phyloP scores from a whole-genome alignment of 2,329 filamentous ascomycete genomes.

The Alternaria sp. region DNA sequence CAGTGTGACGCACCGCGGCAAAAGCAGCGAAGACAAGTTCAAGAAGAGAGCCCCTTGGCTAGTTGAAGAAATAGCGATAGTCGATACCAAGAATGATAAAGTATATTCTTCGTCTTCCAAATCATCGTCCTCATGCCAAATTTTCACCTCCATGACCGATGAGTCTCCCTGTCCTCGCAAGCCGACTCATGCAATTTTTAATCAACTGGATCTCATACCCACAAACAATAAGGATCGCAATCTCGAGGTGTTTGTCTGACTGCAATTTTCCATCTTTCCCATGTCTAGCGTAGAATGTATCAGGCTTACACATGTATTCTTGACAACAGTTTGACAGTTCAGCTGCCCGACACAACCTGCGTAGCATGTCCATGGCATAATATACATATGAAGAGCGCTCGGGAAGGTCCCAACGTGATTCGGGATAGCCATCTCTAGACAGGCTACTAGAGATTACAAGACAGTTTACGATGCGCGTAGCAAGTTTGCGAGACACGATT shows the following conservation, averaged over 20 bases:
- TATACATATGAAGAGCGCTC: not conserved
- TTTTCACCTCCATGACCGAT: not conserved
- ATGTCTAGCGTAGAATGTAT: not conserved
- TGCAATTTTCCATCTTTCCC: not conserved
- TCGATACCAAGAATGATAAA: constrained; percentile 16
- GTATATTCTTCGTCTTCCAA: constrained; percentile 9
- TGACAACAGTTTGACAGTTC: not conserved
- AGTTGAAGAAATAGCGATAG: not conserved
- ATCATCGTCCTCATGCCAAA: not conserved
- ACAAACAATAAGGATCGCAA: not conserved
- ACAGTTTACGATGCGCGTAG: not conserved
- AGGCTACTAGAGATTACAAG: not conserved
- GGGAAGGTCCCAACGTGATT: not conserved
- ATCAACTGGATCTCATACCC: not conserved
- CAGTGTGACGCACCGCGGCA: not conserved
- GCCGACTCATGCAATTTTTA: not conserved
- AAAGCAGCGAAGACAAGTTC: not conserved
- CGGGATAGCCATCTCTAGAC: not conserved
- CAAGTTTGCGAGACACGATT: not conserved
- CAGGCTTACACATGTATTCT: not conserved
- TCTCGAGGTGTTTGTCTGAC: not conserved
- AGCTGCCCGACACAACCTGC: not conserved
- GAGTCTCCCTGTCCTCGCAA: not conserved
- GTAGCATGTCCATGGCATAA: not conserved
- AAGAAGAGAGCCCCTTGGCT: not conserved